Evolutionary conservation across 164 flowering plant species (phyloP).

Genomic region (Pachysandra terminalis): DNA sequence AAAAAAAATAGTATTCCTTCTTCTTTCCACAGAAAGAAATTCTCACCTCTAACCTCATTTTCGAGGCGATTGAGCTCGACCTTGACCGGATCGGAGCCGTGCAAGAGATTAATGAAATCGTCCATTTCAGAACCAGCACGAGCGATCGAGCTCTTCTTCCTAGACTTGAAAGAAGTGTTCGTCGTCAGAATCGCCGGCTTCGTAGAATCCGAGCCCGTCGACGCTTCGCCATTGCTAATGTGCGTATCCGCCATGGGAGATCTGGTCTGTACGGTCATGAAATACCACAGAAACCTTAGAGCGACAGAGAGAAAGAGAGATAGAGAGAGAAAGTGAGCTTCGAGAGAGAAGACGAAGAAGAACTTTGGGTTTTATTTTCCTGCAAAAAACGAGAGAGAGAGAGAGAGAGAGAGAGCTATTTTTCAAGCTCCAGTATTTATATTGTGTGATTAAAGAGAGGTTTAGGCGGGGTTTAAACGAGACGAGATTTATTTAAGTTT

Average conservation of each 20-base stretch:
- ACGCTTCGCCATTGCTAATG: slow-evolving; percentile 21
- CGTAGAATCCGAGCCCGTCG: slow-evolving; percentile 9
- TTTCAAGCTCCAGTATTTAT: neutral
- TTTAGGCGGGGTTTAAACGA: slow-evolving; percentile 30
- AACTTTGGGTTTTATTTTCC: neutral
- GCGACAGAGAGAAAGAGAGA: slow-evolving; percentile 9
- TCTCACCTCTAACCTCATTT: slow-evolving; percentile 57
- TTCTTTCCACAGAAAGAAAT: too few relatives aligned
- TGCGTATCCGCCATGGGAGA: slow-evolving; percentile 23
- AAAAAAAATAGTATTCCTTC: neutral
- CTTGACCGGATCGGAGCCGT: slow-evolving; percentile 68
- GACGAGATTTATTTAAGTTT: neutral
- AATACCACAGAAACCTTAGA: slow-evolving; percentile 12
- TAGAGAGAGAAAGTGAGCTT: slow-evolving; percentile 1
- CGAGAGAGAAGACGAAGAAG: slow-evolving; percentile 12
- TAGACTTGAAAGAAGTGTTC: slow-evolving; percentile 36
- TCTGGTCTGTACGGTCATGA: slow-evolving; percentile 10
- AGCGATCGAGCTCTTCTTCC: slow-evolving; percentile 25
- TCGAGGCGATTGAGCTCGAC: slow-evolving; percentile 71
- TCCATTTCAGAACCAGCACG: slow-evolving; percentile 42
- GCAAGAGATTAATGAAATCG: slow-evolving; percentile 47
- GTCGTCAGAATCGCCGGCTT: slow-evolving; percentile 18
- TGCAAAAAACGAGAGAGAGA: neutral
- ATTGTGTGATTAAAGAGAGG: slow-evolving; percentile 15
- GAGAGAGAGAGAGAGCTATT: slow-evolving; percentile 2